A percentile compares a stretch with the other conserved stretches of the same genome.
phyloP scores from a whole-genome alignment of 2,329 filamentous ascomycete species.

The Ascochyta rabiei region DNA sequence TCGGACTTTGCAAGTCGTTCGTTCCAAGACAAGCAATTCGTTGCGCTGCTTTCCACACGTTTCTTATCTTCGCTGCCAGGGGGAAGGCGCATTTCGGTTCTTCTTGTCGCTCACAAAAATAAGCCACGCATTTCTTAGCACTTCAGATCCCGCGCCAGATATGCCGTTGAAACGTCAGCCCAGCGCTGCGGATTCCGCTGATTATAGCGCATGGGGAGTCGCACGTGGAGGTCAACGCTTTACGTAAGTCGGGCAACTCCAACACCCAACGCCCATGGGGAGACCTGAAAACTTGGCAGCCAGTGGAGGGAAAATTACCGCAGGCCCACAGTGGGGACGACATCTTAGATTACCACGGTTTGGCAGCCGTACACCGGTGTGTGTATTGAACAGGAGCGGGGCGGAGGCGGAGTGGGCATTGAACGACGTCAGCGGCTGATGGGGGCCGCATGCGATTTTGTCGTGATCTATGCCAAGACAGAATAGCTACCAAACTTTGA shows the following conservation, averaged over 20 bases:
- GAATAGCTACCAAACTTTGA: not conserved
- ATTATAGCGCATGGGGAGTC: not conserved
- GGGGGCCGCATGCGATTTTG: not conserved
- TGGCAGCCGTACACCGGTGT: constrained; percentile 6
- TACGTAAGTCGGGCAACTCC: constrained; percentile 15
- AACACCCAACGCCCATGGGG: constrained; percentile 9
- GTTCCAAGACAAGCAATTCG: not conserved
- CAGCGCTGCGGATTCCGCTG: not conserved
- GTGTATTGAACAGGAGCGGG: constrained; percentile 5
- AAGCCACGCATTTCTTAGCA: not conserved
- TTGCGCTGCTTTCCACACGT: not conserved
- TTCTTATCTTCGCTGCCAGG: not conserved
- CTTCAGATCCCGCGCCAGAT: not conserved
- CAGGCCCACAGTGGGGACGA: not conserved
- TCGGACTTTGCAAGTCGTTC: not conserved
- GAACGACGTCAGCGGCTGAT: constrained; percentile 17
- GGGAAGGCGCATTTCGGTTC: not conserved
- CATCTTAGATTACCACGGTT: constrained; percentile 2
- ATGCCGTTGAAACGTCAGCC: constrained; percentile 1
- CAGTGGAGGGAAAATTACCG: constrained; percentile 3
- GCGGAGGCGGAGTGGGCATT: constrained; percentile 4
- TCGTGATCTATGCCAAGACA: constrained; percentile 2
- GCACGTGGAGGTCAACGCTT: constrained; percentile 2
- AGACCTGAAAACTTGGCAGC: not conserved
- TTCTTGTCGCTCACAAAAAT: not conserved